These are phyloP conservation scores for Leishmania mexicana DNA, from an alignment of 208 protist species.

Conservation along the genomic window DNA sequence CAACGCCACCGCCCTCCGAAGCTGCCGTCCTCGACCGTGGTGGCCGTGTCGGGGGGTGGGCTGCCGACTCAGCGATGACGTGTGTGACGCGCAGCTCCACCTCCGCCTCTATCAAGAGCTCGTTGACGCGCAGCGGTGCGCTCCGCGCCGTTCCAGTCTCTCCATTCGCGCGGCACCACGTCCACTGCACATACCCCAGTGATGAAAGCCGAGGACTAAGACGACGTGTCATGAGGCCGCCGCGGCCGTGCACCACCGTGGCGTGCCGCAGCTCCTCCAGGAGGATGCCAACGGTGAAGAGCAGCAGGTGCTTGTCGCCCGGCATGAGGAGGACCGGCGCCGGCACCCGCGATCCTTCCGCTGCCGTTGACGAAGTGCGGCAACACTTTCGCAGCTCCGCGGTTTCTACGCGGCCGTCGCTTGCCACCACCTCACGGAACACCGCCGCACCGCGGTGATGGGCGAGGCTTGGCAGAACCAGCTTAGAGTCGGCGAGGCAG, in stretches of 20 bases:
- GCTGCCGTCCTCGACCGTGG: not conserved
- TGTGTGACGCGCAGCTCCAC: slow-evolving; percentile 35
- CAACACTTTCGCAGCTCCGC: not conserved
- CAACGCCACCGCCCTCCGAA: not conserved
- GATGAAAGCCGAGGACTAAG: slow-evolving; percentile 30
- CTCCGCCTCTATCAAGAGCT: slow-evolving; percentile 31
- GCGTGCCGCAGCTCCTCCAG: slow-evolving; percentile 37
- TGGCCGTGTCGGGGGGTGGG: not conserved
- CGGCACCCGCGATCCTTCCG: not conserved
- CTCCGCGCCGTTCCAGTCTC: slow-evolving; percentile 52
- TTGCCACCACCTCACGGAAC: slow-evolving; percentile 1
- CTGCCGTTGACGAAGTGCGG: not conserved
- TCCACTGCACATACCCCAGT: slow-evolving; percentile 58
- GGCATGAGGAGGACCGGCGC: slow-evolving; percentile 25
- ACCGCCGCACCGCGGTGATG: slow-evolving; percentile 21
- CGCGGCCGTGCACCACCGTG: slow-evolving; percentile 22
- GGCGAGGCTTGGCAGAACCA: slow-evolving; percentile 12
- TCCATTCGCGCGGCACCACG: slow-evolving; percentile 52
- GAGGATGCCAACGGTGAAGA: slow-evolving; percentile 41
- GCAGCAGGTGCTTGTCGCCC: slow-evolving; percentile 40
- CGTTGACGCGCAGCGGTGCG: slow-evolving; percentile 32
- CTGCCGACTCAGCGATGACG: not conserved
- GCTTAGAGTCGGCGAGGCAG: slow-evolving; percentile 7
- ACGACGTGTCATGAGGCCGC: slow-evolving; percentile 15
- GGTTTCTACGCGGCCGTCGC: not conserved